Evolutionary conservation across 2,329 filamentous ascomycete genomes (phyloP).

Genomic region (Penicillium sp.): DNA sequence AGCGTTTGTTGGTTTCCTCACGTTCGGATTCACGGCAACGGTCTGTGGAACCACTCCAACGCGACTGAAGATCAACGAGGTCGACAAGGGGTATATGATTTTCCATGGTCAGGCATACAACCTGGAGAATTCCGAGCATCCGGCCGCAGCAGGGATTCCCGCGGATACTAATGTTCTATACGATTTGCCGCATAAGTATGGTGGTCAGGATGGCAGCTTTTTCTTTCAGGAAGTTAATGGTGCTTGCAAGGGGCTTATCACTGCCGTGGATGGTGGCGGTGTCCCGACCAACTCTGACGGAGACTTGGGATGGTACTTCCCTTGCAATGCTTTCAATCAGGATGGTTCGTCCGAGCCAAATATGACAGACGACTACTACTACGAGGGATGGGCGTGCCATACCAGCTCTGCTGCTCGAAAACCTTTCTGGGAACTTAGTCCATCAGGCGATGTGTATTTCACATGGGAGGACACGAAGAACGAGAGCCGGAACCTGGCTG

Average conservation of each 20-base stretch:
- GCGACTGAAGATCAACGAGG: constrained; percentile 78
- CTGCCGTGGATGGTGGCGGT: constrained; percentile 58
- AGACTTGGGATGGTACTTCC: constrained; percentile 94
- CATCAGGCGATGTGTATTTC: constrained; percentile 86
- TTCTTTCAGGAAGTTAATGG: constrained; percentile 98
- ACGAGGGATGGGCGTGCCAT: constrained; percentile 85
- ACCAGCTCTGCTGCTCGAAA: constrained; percentile 68
- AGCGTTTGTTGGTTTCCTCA: constrained; percentile 87
- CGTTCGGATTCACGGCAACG: constrained; percentile 88
- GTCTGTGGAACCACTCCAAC: constrained; percentile 75
- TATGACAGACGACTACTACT: constrained; percentile 68
- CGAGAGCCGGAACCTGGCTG: constrained; percentile 80
- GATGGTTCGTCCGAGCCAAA: constrained; percentile 84
- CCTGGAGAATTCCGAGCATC: constrained; percentile 73
- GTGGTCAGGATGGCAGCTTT: constrained; percentile 92
- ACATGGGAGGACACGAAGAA: constrained; percentile 95
- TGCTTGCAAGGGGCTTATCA: constrained; percentile 90
- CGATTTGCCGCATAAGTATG: constrained; percentile 76
- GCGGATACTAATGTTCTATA: constrained; percentile 76
- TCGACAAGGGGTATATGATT: constrained; percentile 84
- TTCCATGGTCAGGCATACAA: constrained; percentile 93
- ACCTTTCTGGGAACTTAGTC: constrained; percentile 71
- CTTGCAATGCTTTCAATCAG: constrained; percentile 87
- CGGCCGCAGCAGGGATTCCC: constrained; percentile 75
- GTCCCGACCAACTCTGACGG: constrained; percentile 72